Base-by-base conservation (phyloP, 495 filamentous ascomycete genomes). In the Xanthoparmelia taractica region DNA sequence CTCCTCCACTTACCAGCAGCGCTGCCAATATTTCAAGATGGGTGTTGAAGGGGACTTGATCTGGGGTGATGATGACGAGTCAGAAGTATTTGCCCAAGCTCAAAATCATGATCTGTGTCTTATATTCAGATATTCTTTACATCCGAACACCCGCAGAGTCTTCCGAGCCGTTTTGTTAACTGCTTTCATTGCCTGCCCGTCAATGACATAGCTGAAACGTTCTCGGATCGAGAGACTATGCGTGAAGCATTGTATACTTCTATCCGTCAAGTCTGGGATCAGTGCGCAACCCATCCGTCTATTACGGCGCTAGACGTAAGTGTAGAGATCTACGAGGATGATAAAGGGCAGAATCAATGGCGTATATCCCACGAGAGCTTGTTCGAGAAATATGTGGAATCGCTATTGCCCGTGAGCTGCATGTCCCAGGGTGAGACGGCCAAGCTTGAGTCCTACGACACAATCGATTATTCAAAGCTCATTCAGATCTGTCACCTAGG, bases 21-120 rank as follows among this genome's bases (percentile, higher is more conserved):
- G 11, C 34, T 37, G 5, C 11, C 34, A 37, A 11, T 37, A 33
- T 58, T 58, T 27, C 37, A 27, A 58, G 1, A 59, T 64, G 41
- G 17, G 60, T n/a, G 33, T 64, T 59, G 57, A 4, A 64, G 56
- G 17, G 45, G 63, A 64, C 38, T 54, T 64, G 63, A 64, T 64
- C n/a, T 60, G 57, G 43, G 57, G 63, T 23, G 48, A 64, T 36
- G 63, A 64, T 55, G 36, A 31, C 31, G 57, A 64, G 41, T 55
- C 63, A 20, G 8, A 59, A 55, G 27, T 64, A 40, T 64, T 64
- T 27, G 29, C 62, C 50, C 57, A 59, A 59, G 62, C 62, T 58
- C 56, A 64, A 40, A 40, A 13, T 13, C 37, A 7, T 7, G 37
- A 40, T 40, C 23, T 23, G 38, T 38, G 55, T 31, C 18, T 37